Evolutionary conservation across 345 rosid genomes (phyloP).

Genomic region (Sonneratia alba): DNA sequence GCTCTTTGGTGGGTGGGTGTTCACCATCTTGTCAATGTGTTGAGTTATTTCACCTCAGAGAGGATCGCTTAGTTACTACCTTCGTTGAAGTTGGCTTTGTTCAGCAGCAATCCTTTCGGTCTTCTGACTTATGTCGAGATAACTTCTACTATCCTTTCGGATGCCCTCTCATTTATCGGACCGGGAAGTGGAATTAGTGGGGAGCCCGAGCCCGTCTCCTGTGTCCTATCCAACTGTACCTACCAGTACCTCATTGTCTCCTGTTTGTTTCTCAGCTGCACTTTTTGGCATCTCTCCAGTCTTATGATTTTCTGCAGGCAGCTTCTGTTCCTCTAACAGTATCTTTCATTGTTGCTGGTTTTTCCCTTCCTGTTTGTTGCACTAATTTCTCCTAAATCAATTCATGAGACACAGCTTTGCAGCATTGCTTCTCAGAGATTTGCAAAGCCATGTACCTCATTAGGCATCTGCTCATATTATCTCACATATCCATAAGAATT

Average conservation of each 20-base stretch:
- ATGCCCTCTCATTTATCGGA: background rate
- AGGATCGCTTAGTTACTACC: background rate
- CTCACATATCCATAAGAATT: no score
- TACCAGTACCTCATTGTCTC: constrained; percentile 6
- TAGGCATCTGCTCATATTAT: no score
- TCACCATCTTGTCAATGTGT: background rate
- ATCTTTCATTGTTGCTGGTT: background rate
- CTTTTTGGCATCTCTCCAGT: constrained; percentile 5
- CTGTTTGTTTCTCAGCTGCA: constrained; percentile 11
- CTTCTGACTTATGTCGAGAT: no score
- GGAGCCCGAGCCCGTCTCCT: background rate
- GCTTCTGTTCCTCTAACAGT: background rate
- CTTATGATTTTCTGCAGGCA: background rate
- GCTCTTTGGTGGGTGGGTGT: background rate
- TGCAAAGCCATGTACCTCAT: no score
- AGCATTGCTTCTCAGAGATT: no score
- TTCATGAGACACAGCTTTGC: background rate
- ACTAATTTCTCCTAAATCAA: background rate
- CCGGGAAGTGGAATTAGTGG: no score
- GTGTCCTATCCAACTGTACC: background rate
- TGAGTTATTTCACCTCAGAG: background rate
- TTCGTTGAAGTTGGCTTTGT: background rate
- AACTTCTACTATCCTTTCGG: background rate
- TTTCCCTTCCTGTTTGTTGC: background rate
- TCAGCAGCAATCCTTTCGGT: background rate